Conservation (phyloP, 2,329 filamentous ascomycete genomes). For the Penicillium janthinellum region DNA sequence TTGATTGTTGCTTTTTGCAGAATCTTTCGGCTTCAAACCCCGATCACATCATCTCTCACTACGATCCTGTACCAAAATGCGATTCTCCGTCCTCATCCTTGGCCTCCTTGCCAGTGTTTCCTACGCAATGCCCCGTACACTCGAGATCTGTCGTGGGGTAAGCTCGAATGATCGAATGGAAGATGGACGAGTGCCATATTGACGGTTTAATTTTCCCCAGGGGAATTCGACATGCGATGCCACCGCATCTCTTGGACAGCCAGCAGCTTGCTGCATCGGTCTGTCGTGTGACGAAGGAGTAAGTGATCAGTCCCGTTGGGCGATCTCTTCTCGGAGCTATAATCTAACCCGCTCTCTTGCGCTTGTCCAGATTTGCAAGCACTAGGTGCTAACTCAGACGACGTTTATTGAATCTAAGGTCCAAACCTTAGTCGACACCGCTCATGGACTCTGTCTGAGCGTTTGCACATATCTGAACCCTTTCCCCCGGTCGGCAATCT, state of each 20-base stretch:
- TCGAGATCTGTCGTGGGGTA: conserved; percentile 14
- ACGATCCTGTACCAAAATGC: conserved; percentile 10
- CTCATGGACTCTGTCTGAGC: background rate
- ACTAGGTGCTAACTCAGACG: background rate
- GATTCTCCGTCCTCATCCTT: conserved; percentile 16
- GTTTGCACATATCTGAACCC: background rate
- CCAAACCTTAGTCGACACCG: background rate
- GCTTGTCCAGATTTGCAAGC: background rate
- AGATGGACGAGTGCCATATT: background rate
- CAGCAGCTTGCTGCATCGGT: conserved; percentile 1
- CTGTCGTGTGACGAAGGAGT: conserved; percentile 1
- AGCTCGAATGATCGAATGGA: background rate
- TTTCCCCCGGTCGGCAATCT: background rate
- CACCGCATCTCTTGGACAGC: background rate
- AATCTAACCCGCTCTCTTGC: background rate
- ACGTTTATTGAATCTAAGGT: background rate
- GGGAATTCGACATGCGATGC: background rate
- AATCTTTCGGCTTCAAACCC: background rate
- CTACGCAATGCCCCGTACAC: conserved; percentile 13
- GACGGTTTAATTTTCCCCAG: background rate
- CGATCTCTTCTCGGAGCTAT: background rate
- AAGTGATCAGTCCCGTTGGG: background rate
- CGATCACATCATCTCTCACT: background rate
- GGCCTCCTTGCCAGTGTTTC: conserved; percentile 18
- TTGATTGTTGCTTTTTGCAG: background rate